These are phyloP conservation scores for Malus sylvestris DNA, from an alignment of 306 rosid species.

Conservation along the genomic window DNA sequence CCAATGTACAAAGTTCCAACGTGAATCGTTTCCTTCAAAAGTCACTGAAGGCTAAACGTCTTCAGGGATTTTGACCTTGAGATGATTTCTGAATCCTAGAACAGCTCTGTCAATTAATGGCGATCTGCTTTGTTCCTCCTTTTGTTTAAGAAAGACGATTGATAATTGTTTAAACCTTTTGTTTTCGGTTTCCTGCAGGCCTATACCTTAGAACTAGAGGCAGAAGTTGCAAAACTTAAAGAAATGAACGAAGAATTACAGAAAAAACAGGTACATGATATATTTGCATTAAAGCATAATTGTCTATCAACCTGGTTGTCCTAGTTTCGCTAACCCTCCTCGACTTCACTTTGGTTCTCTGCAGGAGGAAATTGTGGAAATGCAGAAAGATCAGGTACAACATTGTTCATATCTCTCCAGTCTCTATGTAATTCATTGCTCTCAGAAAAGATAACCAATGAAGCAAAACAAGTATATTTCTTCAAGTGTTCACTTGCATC, in stretches of 20 bases:
- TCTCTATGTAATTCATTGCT: neutral
- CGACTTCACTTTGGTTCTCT: slow-evolving; percentile 18
- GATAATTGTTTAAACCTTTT: neutral
- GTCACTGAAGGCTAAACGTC: neutral
- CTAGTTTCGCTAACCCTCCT: neutral
- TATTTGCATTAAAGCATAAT: neutral
- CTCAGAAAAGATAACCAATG: neutral
- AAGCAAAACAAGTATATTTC: neutral
- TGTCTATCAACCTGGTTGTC: neutral
- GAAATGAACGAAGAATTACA: slow-evolving; percentile 65
- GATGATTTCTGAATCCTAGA: neutral
- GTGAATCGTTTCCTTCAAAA: neutral
- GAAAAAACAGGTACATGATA: slow-evolving; percentile 48
- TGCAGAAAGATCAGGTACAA: slow-evolving; percentile 65
- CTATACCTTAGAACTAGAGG: slow-evolving; percentile 84
- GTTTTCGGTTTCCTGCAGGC: slow-evolving; percentile 52
- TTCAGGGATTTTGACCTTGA: neutral
- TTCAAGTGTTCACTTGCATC: neutral
- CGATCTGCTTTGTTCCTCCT: neutral
- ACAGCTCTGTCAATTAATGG: neutral
- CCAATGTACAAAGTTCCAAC: too few species aligned
- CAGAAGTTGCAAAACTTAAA: slow-evolving; percentile 73
- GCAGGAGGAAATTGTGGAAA: slow-evolving; percentile 63
- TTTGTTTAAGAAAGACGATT: neutral
- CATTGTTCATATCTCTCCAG: neutral